These are phyloP conservation scores for Chalciporus sphaerocephalus DNA, from an alignment of 768 basidiomycete genomes.

Conservation along the genomic window DNA sequence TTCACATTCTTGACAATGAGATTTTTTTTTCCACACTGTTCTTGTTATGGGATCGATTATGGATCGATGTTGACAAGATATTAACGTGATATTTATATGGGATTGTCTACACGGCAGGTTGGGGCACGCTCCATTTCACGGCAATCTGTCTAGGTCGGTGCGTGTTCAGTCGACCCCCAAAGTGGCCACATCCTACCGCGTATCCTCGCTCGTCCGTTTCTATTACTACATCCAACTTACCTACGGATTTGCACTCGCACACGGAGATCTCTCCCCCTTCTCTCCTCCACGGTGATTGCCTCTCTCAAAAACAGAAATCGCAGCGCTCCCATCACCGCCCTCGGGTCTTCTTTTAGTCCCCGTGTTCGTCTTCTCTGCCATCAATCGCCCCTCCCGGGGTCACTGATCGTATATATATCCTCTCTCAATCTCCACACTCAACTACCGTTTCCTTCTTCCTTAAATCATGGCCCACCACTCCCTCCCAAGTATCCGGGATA, in stretches of 20 bases:
- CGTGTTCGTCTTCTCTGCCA: slow-evolving; percentile 16
- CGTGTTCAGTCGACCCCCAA: not conserved
- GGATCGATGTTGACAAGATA: not conserved
- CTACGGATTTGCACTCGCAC: slow-evolving; percentile 19
- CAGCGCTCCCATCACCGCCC: slow-evolving; percentile 17
- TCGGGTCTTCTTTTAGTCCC: slow-evolving; percentile 21
- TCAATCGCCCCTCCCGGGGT: slow-evolving; percentile 2
- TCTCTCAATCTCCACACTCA: not conserved
- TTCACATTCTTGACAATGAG: not conserved
- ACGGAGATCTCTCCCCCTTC: slow-evolving; percentile 16
- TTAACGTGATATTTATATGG: slow-evolving; percentile 2
- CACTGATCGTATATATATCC: slow-evolving; percentile 13
- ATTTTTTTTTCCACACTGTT: not conserved
- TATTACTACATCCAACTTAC: slow-evolving; percentile 15
- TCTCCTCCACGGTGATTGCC: slow-evolving; percentile 26
- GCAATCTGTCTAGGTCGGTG: not conserved
- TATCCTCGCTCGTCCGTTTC: not conserved
- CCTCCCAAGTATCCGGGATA: slow-evolving; percentile 50
- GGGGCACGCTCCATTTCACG: not conserved
- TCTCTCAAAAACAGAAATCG: slow-evolving; percentile 4
- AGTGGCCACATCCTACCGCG: not conserved
- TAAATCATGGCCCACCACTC: slow-evolving; percentile 25
- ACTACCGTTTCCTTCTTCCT: not conserved
- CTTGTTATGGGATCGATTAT: not conserved
- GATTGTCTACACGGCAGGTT: slow-evolving; percentile 2